These are phyloP conservation scores for Amanita rubescens DNA, from an alignment of 768 basidiomycete species.

Conservation along the genomic window DNA sequence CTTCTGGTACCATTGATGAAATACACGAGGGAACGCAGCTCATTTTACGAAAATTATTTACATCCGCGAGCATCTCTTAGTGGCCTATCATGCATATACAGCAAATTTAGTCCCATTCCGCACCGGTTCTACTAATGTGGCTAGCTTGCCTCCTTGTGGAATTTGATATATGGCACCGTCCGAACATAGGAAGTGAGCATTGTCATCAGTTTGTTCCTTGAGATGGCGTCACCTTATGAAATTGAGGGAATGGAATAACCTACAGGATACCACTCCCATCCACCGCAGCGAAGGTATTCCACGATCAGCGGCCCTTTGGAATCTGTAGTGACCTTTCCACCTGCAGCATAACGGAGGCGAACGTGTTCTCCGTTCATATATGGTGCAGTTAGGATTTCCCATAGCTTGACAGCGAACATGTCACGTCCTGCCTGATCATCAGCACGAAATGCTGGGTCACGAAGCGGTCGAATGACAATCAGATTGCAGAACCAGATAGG, in stretches of 20 bases:
- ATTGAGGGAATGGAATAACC: slow-evolving; percentile 17
- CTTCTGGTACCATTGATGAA: slow-evolving; percentile 57
- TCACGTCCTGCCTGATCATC: slow-evolving; percentile 38
- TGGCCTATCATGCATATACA: slow-evolving; percentile 35
- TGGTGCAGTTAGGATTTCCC: slow-evolving; percentile 53
- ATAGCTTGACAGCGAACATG: slow-evolving; percentile 46
- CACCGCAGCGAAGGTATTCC: slow-evolving; percentile 71
- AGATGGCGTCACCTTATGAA: background rate
- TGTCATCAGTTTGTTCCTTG: slow-evolving; percentile 52
- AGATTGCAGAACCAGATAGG: slow-evolving; percentile 57
- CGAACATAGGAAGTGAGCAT: slow-evolving; percentile 68
- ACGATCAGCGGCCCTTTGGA: slow-evolving; percentile 49
- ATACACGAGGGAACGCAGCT: slow-evolving; percentile 57
- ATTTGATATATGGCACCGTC: slow-evolving; percentile 73
- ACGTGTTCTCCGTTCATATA: slow-evolving; percentile 75
- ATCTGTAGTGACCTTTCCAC: slow-evolving; percentile 33
- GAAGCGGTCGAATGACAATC: slow-evolving; percentile 65
- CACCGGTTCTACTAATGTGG: slow-evolving; percentile 35
- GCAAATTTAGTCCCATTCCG: slow-evolving; percentile 31
- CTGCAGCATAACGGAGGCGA: slow-evolving; percentile 43
- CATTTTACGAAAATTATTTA: slow-evolving; percentile 34
- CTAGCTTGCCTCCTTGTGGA: slow-evolving; percentile 49
- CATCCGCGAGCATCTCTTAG: background rate
- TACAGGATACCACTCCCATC: slow-evolving; percentile 87
- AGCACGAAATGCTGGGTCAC: slow-evolving; percentile 39